Evolutionary conservation across 225 moss, liverwort and hornwort species (phyloP).

Genomic region (Marchantia polymorpha): DNA sequence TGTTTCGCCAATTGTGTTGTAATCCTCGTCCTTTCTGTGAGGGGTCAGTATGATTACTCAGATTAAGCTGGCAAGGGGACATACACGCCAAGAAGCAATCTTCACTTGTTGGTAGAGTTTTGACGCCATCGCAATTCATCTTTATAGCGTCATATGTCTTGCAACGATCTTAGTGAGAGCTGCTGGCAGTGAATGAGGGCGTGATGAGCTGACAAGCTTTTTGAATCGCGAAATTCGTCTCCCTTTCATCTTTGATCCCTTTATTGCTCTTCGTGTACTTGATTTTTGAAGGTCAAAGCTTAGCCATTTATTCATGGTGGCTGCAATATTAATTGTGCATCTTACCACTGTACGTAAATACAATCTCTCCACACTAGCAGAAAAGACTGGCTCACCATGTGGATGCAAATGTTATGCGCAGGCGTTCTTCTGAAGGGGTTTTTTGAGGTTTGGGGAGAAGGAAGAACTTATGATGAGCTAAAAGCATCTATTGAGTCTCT

Average conservation of each 20-base stretch:
- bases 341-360: no score
- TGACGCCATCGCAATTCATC: neutral
- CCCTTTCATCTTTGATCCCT: no score
- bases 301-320: neutral
- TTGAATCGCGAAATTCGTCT: no score
- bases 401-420: constrained; percentile 2
- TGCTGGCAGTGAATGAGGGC: no score
- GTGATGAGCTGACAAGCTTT: no score
- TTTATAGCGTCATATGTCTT: no score
- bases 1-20: neutral
- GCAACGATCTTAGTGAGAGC: no score
- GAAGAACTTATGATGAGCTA: constrained; percentile 62
- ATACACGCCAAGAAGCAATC: neutral
- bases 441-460: constrained; percentile 98
- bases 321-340: neutral
- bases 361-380: neutral
- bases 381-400: neutral
- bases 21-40: neutral
- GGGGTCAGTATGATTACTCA: constrained; percentile 25
- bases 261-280: no score
- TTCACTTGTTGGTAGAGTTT: neutral
- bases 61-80: neutral
- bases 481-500: constrained; percentile 55
- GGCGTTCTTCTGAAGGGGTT: constrained; percentile 92
- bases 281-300: no score